phyloP scores from a whole-genome alignment of 2,329 filamentous ascomycete genomes.

The Waltergamsia citrina region DNA sequence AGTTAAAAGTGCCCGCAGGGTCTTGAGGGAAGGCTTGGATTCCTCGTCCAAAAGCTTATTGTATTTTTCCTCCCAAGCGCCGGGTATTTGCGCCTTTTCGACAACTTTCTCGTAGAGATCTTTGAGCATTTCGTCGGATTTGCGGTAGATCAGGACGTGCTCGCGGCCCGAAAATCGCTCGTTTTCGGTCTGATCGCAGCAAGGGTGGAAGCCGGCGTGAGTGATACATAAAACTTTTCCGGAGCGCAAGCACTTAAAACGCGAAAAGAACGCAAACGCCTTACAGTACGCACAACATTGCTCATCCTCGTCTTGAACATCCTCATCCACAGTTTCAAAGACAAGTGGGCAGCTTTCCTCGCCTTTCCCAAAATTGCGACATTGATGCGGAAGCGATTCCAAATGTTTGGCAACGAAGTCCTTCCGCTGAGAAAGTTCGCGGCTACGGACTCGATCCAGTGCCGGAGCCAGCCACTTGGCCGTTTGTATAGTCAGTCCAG shows the following conservation, averaged over 20 bases:
- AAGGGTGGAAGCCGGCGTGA: constrained; percentile 73
- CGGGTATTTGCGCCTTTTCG: constrained; percentile 79
- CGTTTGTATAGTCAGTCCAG: constrained; percentile 64
- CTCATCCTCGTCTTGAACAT: constrained; percentile 84
- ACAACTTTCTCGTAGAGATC: constrained; percentile 63
- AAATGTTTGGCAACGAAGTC: constrained; percentile 60
- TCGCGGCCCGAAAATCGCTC: constrained; percentile 60
- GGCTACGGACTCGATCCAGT: constrained; percentile 64
- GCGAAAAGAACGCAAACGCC: constrained; percentile 80
- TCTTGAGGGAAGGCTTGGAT: constrained; percentile 75
- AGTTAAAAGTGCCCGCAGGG: constrained; percentile 70
- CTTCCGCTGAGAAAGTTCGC: constrained; percentile 61
- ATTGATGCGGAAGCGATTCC: constrained; percentile 42
- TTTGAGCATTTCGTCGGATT: constrained; percentile 61
- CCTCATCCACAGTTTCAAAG: constrained; percentile 58
- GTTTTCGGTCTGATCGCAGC: constrained; percentile 60
- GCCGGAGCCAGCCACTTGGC: constrained; percentile 93
- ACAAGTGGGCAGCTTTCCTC: constrained; percentile 47
- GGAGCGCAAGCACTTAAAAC: constrained; percentile 75
- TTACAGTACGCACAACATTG: constrained; percentile 93
- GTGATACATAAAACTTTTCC: constrained; percentile 75
- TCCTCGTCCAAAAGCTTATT: constrained; percentile 77
- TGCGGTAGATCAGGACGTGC: constrained; percentile 70
- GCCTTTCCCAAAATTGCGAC: constrained; percentile 31
- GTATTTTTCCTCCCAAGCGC: constrained; percentile 85